A percentile compares a stretch with the other conserved stretches of the same genome.
Evolutionary conservation across 1,284 basidiomycete genomes (phyloP).

Genomic region (Schizophyllum commune): DNA sequence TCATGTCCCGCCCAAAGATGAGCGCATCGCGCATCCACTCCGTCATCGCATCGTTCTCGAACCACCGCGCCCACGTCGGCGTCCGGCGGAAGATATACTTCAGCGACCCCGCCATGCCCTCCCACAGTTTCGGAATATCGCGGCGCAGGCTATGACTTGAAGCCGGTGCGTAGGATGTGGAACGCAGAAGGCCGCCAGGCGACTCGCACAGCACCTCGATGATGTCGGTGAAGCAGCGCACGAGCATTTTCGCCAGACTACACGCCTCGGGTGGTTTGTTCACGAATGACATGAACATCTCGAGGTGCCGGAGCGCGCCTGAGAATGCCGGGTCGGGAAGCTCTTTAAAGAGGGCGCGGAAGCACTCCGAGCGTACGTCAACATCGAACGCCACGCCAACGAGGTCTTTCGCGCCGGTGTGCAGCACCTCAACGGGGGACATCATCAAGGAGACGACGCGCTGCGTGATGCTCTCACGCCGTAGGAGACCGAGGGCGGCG

Average conservation of each 20-base stretch:
- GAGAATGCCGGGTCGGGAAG: slow-evolving; percentile 58
- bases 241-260: slow-evolving; percentile 77
- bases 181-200: slow-evolving; percentile 62
- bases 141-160: slow-evolving; percentile 36
- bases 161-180: slow-evolving; percentile 45
- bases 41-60: slow-evolving; percentile 79
- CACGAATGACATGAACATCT: slow-evolving; percentile 58
- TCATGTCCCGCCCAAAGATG: slow-evolving; percentile 81
- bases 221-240: slow-evolving; percentile 86
- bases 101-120: slow-evolving; percentile 72
- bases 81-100: slow-evolving; percentile 81
- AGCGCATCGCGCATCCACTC: slow-evolving; percentile 97
- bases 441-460: slow-evolving; percentile 64
- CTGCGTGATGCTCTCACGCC: slow-evolving; percentile 42
- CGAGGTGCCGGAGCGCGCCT: slow-evolving; percentile 62
- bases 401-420: slow-evolving; percentile 66
- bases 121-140: slow-evolving; percentile 72
- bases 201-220: slow-evolving; percentile 78
- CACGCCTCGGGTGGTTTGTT: slow-evolving; percentile 74
- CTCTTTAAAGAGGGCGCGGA: slow-evolving; percentile 66
- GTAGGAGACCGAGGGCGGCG: slow-evolving; percentile 45
- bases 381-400: slow-evolving; percentile 80
- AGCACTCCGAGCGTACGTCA: slow-evolving; percentile 80
- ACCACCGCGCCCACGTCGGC: slow-evolving; percentile 73
- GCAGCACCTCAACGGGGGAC: slow-evolving; percentile 72